Conservation (phyloP, 2,329 filamentous ascomycete genomes). For the Curvularia lunata region DNA sequence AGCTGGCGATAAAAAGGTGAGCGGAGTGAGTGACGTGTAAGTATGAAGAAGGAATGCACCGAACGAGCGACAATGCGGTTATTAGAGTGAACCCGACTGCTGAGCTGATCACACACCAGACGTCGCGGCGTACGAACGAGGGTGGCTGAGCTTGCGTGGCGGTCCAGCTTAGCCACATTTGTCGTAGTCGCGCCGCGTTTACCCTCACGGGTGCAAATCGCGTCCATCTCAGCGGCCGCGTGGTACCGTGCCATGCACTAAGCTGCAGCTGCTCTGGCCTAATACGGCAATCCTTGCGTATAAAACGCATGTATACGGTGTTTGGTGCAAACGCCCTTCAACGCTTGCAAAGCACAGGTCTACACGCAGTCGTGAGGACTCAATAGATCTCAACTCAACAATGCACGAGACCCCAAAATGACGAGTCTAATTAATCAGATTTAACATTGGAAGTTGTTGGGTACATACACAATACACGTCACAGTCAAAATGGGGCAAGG, state of each 20-base stretch:
- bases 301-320: not conserved
- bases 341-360: not conserved
- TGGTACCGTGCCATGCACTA: conserved; percentile 8
- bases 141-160: conserved; percentile 19
- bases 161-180: conserved; percentile 8
- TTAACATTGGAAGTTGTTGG: not conserved
- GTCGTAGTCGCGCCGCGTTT: conserved; percentile 1
- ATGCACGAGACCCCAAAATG: not conserved
- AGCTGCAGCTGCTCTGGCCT: not conserved
- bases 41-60: not conserved
- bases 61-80: conserved; percentile 7
- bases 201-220: not conserved
- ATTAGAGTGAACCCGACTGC: not conserved
- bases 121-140: conserved; percentile 18
- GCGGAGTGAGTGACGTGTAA: conserved; percentile 2
- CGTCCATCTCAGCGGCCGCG: not conserved
- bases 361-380: not conserved
- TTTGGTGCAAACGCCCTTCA: not conserved
- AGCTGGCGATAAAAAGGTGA: not conserved
- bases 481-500: conserved; percentile 10
- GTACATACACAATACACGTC: conserved; percentile 9
- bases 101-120: conserved; percentile 18
- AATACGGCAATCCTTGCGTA: not conserved
- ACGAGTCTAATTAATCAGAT: not conserved
- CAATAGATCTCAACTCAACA: not conserved